Evolutionary conservation across 495 filamentous ascomycete species (phyloP), one percentile per base, ranked within the genome.

Genomic region (Penicillium fimorum): DNA sequence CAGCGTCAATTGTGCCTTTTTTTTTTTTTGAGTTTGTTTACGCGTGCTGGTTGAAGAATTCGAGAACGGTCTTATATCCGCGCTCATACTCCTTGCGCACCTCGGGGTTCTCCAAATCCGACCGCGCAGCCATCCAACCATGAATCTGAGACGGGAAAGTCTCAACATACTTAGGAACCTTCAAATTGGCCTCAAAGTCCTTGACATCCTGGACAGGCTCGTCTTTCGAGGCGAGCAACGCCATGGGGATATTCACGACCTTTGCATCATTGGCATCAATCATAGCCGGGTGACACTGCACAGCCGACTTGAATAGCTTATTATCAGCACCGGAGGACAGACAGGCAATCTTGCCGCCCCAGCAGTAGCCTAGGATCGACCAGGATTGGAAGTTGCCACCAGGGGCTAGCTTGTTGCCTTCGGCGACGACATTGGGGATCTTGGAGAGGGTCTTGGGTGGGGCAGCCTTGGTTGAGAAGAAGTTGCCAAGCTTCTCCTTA

Each of bases 361-460:
- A 98, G 82, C 93, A 98, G 82, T 81, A 91, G 13, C 93, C 93
- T n/a, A 97, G 68, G 55, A 91, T 78, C n/a, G 79, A 91, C 91
- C 90, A 96, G 30, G 82, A 86, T 63, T 86, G 77, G 62, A 95
- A 85, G 29, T 46, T 38, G 11, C 61, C 72, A 38, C 56, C 58
- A 20, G 65, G 47, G 5, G 73, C 71, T 13, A 80, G 77, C 59
- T 72, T 66, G 70, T 72, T 75, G 80, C 72, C 74, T 75, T 80
- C 60, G 64, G 76, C 60, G 68, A 94, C 74, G 55, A 87, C 75
- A 7, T 71, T 78, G 0, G 85, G 85, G 54, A 96, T 78, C 60
- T 83, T 83, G 50, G 73, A 76, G 17, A 87, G 82, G 15, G 83
- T 87, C 41, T 79, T 81, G 3, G 77, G 76, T 0, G 89, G 84